These are phyloP conservation scores for Stagonosporopsis chrysanthemi DNA, from an alignment of 2,329 filamentous ascomycete genomes.

Conservation along the genomic window DNA sequence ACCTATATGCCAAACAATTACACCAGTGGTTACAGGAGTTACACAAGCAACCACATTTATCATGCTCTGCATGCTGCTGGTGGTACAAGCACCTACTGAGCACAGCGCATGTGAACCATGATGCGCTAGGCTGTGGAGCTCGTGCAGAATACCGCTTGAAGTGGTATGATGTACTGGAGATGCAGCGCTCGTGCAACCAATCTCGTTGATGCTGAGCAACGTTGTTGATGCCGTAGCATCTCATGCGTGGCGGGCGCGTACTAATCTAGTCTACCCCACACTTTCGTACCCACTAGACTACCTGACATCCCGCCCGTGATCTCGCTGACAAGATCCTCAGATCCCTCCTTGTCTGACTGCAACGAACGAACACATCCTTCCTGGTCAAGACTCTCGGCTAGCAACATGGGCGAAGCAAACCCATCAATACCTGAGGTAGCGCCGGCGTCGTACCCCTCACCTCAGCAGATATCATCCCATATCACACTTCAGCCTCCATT, in stretches of 20 bases:
- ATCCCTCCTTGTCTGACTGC: background rate
- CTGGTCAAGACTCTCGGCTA: background rate
- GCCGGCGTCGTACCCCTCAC: constrained; percentile 26
- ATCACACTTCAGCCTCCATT: constrained; percentile 56
- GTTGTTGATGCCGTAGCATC: constrained; percentile 15
- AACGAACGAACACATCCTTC: background rate
- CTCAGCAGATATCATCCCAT: constrained; percentile 34
- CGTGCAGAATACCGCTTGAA: constrained; percentile 1
- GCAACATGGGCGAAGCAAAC: constrained; percentile 18
- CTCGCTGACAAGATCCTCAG: background rate
- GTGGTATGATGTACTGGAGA: background rate
- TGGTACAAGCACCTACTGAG: constrained; percentile 13
- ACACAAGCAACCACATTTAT: constrained; percentile 10
- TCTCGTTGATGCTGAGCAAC: constrained; percentile 9
- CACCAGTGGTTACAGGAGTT: constrained; percentile 1
- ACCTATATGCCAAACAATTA: background rate
- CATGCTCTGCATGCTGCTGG: constrained; percentile 7
- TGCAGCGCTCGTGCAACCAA: constrained; percentile 11
- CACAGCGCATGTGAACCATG: constrained; percentile 11
- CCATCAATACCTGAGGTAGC: constrained; percentile 24
- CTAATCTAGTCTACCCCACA: constrained; percentile 19
- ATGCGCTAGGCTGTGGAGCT: constrained; percentile 5
- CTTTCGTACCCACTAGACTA: constrained; percentile 13
- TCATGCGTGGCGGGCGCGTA: constrained; percentile 8
- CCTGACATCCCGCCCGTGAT: constrained; percentile 7